Evolutionary conservation across 2,329 filamentous ascomycete genomes (phyloP).

Genomic region (Hymenoscyphus infarciens): DNA sequence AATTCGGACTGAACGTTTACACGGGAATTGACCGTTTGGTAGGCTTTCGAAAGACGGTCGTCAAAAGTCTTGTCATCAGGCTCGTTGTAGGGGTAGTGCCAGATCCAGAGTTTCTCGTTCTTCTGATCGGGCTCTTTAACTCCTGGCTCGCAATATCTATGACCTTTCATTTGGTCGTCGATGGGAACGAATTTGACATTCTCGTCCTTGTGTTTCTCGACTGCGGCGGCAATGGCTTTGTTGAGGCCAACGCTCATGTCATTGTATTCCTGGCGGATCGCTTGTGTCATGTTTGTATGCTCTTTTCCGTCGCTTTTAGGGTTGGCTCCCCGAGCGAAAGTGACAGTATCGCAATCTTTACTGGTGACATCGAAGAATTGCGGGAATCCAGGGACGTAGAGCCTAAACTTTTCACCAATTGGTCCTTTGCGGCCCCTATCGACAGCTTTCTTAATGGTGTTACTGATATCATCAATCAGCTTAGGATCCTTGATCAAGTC

Average conservation of each 20-base stretch:
- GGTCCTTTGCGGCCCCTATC: conserved; percentile 2
- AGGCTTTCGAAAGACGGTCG: no score
- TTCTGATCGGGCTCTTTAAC: conserved; percentile 5
- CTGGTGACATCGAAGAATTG: conserved; percentile 10
- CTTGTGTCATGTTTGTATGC: conserved; percentile 8
- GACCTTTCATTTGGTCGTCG: conserved; percentile 5
- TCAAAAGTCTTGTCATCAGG: no score
- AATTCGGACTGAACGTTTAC: no score
- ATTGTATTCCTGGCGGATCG: conserved; percentile 11
- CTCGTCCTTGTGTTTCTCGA: background rate
- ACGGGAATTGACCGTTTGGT: no score
- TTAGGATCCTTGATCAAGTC: conserved; percentile 9
- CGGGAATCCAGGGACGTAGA: conserved; percentile 8
- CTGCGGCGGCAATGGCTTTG: conserved; percentile 5
- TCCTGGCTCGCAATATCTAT: conserved; percentile 11
- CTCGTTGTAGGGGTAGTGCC: no score
- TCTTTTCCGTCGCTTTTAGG: conserved; percentile 8
- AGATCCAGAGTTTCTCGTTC: no score
- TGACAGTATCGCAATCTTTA: conserved; percentile 10
- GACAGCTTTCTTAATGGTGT: conserved; percentile 9
- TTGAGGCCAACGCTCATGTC: conserved; percentile 7
- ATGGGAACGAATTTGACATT: conserved; percentile 11
- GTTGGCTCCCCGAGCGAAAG: conserved; percentile 12
- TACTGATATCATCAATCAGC: conserved; percentile 7
- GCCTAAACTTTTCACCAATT: conserved; percentile 8